A percentile compares a stretch with the other conserved stretches of the same genome.
phyloP scores from a whole-genome alignment of 129 eudicot genomes.

The Flaveria trinervia region DNA sequence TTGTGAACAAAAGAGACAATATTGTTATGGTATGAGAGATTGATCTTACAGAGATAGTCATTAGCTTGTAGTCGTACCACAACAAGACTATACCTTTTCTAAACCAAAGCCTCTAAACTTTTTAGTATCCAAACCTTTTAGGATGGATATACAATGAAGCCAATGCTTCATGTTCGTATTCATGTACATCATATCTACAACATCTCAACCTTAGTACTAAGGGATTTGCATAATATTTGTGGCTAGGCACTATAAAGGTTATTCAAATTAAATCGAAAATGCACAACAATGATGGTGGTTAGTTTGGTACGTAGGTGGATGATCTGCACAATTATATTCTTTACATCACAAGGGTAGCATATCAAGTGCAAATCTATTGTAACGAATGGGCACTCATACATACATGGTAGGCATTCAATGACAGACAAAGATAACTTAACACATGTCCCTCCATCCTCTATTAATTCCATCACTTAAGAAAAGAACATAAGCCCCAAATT shows the following conservation, averaged over 20 bases:
- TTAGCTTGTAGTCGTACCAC: neutral
- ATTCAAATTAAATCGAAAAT: slow-evolving; percentile 23
- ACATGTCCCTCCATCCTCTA: slow-evolving; percentile 25
- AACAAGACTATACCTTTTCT: neutral
- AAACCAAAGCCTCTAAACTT: neutral
- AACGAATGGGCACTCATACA: neutral
- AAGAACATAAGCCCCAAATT: neutral
- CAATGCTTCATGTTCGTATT: neutral
- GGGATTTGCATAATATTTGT: slow-evolving; percentile 15
- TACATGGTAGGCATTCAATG: slow-evolving; percentile 16
- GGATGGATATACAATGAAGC: neutral
- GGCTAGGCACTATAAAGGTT: slow-evolving; percentile 27
- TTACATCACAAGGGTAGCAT: slow-evolving; percentile 5
- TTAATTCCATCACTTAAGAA: neutral
- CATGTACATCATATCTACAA: neutral
- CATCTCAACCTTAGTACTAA: neutral
- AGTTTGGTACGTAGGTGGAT: slow-evolving; percentile 26
- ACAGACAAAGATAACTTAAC: slow-evolving; percentile 26
- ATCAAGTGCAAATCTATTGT: slow-evolving; percentile 15
- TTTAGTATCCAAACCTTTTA: neutral
- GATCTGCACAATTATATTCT: neutral
- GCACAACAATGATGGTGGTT: slow-evolving; percentile 24
- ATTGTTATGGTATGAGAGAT: no score
- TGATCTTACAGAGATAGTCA: neutral
- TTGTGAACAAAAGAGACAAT: no score